A percentile compares a stretch with the other conserved stretches of the same genome.
Evolutionary conservation across 148 eudicot species (phyloP).

Genomic region (Suaeda aralocaspica): DNA sequence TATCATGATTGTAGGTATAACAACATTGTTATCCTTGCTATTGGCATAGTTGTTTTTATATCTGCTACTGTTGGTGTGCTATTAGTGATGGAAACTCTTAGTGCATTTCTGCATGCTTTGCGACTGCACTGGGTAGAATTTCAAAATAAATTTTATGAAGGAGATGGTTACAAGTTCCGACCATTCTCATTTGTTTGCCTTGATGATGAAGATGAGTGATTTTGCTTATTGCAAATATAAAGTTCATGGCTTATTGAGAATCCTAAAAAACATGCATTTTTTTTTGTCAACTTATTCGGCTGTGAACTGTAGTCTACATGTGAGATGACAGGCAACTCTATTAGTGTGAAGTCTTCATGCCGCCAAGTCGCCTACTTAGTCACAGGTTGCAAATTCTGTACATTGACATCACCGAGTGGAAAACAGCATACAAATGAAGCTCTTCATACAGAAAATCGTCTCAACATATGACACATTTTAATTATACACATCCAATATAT

Average conservation of each 20-base stretch:
- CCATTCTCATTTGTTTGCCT: conserved; percentile 42
- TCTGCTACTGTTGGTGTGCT: conserved; percentile 49
- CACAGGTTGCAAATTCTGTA: conserved; percentile 6
- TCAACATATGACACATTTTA: background rate
- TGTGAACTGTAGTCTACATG: background rate
- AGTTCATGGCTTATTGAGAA: background rate
- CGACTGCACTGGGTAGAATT: conserved; percentile 62
- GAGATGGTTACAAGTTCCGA: conserved; percentile 50
- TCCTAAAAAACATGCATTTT: background rate
- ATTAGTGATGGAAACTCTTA: conserved; percentile 52
- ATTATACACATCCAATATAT: background rate
- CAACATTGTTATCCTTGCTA: conserved; percentile 37
- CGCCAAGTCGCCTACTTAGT: background rate
- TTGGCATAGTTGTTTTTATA: conserved; percentile 40
- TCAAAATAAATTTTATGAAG: conserved; percentile 52
- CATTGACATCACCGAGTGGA: conserved; percentile 5
- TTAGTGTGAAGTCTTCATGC: background rate
- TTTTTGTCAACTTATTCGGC: conserved; percentile 3
- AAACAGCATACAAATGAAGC: background rate
- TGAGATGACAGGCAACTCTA: conserved; percentile 11
- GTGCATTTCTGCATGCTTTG: conserved; percentile 56
- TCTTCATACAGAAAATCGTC: conserved; percentile 5
- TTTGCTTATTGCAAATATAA: background rate
- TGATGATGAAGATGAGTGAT: conserved; percentile 37
- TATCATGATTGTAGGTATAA: conserved; percentile 30